phyloP scores from a whole-genome alignment of 805 yeast genomes.

The Sugiyamaella qingdaonensis region DNA sequence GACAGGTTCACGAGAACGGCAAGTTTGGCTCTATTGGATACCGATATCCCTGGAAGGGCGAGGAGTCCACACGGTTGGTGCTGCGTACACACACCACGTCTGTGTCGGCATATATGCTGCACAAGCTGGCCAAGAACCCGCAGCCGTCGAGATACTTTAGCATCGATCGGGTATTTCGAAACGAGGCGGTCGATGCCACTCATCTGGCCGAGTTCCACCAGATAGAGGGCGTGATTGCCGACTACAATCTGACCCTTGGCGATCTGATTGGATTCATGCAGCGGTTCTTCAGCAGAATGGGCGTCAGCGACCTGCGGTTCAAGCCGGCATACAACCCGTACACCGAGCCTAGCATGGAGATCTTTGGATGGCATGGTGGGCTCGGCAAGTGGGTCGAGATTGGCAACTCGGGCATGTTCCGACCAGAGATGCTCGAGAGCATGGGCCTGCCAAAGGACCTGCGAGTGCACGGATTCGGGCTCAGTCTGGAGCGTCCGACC shows the following conservation, averaged over 20 bases:
- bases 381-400: conserved; percentile 97
- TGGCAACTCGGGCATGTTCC: conserved; percentile 99
- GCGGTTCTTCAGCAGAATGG: conserved; percentile 94
- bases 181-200: conserved; percentile 99
- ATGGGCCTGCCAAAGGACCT: conserved; percentile 96
- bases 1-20: conserved; percentile 83
- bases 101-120: conserved; percentile 81
- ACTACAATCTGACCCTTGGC: conserved; percentile 89
- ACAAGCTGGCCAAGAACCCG: conserved; percentile 78
- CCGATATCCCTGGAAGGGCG: conserved; percentile 95
- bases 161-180: conserved; percentile 97
- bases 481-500: conserved; percentile 96
- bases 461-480: conserved; percentile 96
- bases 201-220: conserved; percentile 99
- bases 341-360: conserved; percentile 98
- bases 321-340: conserved; percentile 99
- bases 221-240: conserved; percentile 98
- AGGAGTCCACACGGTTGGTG: conserved; percentile 86
- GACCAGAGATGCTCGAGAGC: conserved; percentile 98
- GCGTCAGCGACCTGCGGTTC: conserved; percentile 90
- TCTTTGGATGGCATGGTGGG: conserved; percentile 94
- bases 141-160: conserved; percentile 89
- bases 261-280: conserved; percentile 98
- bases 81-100: conserved; percentile 98
- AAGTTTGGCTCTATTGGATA: conserved; percentile 94